phyloP scores from a whole-genome alignment of 73 alveolate genomes.

The Blepharisma japonicum region DNA sequence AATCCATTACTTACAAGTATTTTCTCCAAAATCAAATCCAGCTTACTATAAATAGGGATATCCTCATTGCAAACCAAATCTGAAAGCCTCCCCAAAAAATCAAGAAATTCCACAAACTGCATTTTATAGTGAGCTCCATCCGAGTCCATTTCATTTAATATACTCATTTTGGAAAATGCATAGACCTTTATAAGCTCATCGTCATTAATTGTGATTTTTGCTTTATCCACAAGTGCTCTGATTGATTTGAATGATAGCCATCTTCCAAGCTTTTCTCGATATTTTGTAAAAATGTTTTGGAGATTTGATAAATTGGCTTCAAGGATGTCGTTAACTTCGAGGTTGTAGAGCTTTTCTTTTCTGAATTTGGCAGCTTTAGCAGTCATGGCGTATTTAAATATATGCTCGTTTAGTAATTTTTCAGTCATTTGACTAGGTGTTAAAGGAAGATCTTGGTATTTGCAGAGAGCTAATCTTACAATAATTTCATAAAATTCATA shows the following conservation, averaged over 20 bases:
- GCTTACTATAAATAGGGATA: no score
- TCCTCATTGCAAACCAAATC: no score
- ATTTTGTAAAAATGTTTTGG: slow-evolving; percentile 31
- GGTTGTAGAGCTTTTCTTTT: slow-evolving; percentile 38
- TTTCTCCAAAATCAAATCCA: no score
- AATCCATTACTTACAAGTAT: no score
- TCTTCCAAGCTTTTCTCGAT: slow-evolving; percentile 36
- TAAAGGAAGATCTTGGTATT: slow-evolving; percentile 34
- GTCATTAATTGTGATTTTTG: slow-evolving; percentile 35
- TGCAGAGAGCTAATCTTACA: slow-evolving; percentile 52
- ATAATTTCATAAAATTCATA: slow-evolving; percentile 62
- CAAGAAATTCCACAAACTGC: slow-evolving; percentile 44
- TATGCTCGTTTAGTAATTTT: slow-evolving; percentile 44
- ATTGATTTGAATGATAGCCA: slow-evolving; percentile 31
- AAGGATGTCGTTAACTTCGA: slow-evolving; percentile 40
- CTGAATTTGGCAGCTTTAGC: slow-evolving; percentile 40
- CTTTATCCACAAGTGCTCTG: slow-evolving; percentile 31
- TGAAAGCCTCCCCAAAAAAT: slow-evolving; percentile 38
- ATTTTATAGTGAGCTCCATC: slow-evolving; percentile 33
- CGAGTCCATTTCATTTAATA: slow-evolving; percentile 30
- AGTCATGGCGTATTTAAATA: slow-evolving; percentile 40
- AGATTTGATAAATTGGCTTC: slow-evolving; percentile 38
- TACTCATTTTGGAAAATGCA: slow-evolving; percentile 46
- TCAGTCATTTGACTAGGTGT: slow-evolving; percentile 46
- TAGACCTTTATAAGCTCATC: slow-evolving; percentile 33